phyloP scores from a whole-genome alignment of 768 basidiomycete species.

The Mycena sanguinolenta region DNA sequence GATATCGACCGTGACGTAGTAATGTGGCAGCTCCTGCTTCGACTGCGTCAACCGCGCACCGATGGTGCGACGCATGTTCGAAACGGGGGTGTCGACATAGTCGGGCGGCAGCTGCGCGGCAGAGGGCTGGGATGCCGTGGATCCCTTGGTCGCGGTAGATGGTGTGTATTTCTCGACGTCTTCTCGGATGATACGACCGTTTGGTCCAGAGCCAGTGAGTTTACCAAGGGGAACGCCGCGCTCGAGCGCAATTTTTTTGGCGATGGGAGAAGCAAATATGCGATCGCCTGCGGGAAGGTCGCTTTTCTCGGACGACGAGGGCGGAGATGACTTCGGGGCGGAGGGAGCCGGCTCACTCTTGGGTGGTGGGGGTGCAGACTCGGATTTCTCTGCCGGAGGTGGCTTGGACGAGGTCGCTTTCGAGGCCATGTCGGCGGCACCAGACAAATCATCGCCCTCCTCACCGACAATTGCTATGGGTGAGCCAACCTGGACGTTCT shows the following conservation, averaged over 20 bases:
- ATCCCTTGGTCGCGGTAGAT: constrained; percentile 55
- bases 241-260: constrained; percentile 97
- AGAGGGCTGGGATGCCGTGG: constrained; percentile 61
- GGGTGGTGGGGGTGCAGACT: constrained; percentile 58
- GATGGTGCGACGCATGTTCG: constrained; percentile 96
- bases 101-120: constrained; percentile 71
- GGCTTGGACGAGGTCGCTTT: constrained; percentile 61
- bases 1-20: constrained; percentile 94
- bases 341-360: constrained; percentile 48
- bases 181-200: constrained; percentile 93
- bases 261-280: constrained; percentile 95
- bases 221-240: constrained; percentile 90
- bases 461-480: constrained; percentile 94
- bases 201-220: constrained; percentile 93
- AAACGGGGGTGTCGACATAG: constrained; percentile 90
- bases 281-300: constrained; percentile 79
- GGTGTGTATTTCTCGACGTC: constrained; percentile 94
- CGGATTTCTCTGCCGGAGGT: constrained; percentile 51
- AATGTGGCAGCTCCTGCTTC: constrained; percentile 96
- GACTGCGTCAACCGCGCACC: constrained; percentile 91
- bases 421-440: constrained; percentile 78
- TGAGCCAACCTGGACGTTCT: constrained; percentile 88
- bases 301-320: constrained; percentile 48
- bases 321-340: constrained; percentile 42
- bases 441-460: constrained; percentile 94